Percentiles rank a stretch among this genome's conserved stretches.
phyloP scores from a whole-genome alignment of 768 basidiomycete genomes.

The Royoungia palumana region DNA sequence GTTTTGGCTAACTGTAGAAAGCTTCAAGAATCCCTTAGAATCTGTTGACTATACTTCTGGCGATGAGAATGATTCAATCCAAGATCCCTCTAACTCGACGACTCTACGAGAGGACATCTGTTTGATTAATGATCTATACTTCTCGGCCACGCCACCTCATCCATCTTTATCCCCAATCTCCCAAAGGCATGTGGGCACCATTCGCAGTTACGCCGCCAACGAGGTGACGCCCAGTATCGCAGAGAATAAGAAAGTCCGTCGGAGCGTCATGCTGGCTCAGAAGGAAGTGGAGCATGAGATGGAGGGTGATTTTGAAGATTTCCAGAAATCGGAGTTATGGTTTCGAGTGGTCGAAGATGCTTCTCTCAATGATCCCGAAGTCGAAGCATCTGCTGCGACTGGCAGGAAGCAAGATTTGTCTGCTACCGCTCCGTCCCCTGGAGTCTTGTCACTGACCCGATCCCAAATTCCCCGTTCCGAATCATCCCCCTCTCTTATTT shows the following conservation, averaged over 20 bases:
- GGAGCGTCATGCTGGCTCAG: slow-evolving; percentile 81
- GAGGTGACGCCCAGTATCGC: slow-evolving; percentile 40
- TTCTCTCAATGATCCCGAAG: slow-evolving; percentile 31
- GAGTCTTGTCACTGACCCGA: slow-evolving; percentile 6
- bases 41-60: slow-evolving; percentile 61
- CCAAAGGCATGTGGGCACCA: slow-evolving; percentile 63
- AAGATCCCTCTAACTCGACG: slow-evolving; percentile 51
- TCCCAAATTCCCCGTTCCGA: slow-evolving; percentile 32
- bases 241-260: slow-evolving; percentile 57
- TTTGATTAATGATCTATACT: slow-evolving; percentile 88
- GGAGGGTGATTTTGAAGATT: slow-evolving; percentile 89
- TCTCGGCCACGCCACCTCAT: slow-evolving; percentile 56
- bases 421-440: slow-evolving; percentile 1
- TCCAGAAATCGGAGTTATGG: slow-evolving; percentile 87
- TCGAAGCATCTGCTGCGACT: background rate
- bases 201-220: slow-evolving; percentile 61
- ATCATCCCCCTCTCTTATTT: slow-evolving; percentile 33
- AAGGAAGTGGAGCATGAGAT: slow-evolving; percentile 82
- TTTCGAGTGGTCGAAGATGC: slow-evolving; percentile 81
- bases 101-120: slow-evolving; percentile 83
- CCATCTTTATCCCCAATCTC: slow-evolving; percentile 62
- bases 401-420: slow-evolving; percentile 10
- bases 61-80: slow-evolving; percentile 60
- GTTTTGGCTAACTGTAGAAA: slow-evolving; percentile 97
- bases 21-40: slow-evolving; percentile 96